phyloP scores from a whole-genome alignment of 306 rosid genomes.

The Lathyrus oleraceus region DNA sequence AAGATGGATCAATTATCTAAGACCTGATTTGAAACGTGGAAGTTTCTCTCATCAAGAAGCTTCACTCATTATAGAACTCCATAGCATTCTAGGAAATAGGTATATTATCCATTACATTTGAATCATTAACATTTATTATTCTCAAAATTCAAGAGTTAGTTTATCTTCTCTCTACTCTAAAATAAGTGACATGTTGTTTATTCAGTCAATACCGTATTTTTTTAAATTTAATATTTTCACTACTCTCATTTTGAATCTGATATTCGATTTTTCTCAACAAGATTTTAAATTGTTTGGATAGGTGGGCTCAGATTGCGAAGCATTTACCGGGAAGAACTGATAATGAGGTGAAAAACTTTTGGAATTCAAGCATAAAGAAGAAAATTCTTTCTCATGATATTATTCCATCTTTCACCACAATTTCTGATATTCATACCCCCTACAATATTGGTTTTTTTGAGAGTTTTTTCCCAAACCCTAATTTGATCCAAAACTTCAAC shows the following conservation, averaged over 20 bases:
- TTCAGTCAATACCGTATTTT: not conserved
- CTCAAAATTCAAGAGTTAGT: not conserved
- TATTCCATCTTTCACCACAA: constrained; percentile 48
- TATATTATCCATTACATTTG: constrained; percentile 32
- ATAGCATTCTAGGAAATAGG: constrained; percentile 92
- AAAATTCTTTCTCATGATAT: constrained; percentile 62
- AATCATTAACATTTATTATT: not conserved
- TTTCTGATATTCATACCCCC: constrained; percentile 54
- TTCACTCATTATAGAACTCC: constrained; percentile 81
- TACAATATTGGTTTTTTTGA: constrained; percentile 36
- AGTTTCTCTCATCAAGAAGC: constrained; percentile 95
- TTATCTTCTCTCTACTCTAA: not conserved
- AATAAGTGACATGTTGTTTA: not conserved
- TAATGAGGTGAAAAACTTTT: constrained; percentile 95
- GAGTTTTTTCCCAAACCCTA: constrained; percentile 65
- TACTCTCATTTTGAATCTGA: not conserved
- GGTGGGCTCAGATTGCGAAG: constrained; percentile 98
- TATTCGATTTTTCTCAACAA: not conserved
- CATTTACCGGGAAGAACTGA: constrained; percentile 98
- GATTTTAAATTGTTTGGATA: constrained; percentile 29
- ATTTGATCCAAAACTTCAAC: constrained; percentile 34
- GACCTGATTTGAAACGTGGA: constrained; percentile 97
- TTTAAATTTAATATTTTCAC: too few relatives aligned
- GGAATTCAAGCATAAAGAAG: constrained; percentile 98
- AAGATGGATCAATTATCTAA: constrained; percentile 94